Conservation (phyloP, 2,329 filamentous ascomycete genomes). For the Cladosporium halotolerans region DNA sequence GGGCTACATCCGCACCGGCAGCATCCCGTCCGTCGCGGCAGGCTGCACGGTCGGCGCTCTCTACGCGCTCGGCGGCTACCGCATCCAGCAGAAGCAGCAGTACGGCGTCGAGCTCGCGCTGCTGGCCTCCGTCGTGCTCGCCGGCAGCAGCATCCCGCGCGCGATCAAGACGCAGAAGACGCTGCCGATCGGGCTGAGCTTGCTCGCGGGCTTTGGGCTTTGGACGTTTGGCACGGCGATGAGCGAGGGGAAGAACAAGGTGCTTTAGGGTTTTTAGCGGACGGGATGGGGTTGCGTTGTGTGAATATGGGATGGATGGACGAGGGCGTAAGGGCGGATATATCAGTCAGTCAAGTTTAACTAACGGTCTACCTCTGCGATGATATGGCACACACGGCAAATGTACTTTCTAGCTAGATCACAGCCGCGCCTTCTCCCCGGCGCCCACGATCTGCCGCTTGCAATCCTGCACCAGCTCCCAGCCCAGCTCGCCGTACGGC, state of each 20-base stretch:
- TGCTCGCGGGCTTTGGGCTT: constrained; percentile 72
- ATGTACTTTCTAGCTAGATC: neutral
- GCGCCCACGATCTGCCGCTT: constrained; percentile 31
- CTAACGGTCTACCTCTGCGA: no score
- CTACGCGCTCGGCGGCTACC: constrained; percentile 74
- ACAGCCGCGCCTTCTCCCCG: constrained; percentile 26
- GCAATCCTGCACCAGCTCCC: constrained; percentile 58
- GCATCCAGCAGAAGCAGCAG: constrained; percentile 65
- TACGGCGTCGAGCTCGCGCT: constrained; percentile 89
- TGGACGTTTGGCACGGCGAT: constrained; percentile 71
- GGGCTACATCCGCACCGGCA: constrained; percentile 79
- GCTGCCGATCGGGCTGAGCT: constrained; percentile 70
- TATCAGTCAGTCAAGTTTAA: no score
- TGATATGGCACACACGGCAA: no score
- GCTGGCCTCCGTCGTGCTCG: constrained; percentile 78
- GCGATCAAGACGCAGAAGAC: constrained; percentile 80
- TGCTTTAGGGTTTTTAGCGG: neutral
- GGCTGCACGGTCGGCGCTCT: constrained; percentile 74
- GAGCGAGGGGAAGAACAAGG: constrained; percentile 21
- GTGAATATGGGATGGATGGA: no score
- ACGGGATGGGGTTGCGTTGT: no score
- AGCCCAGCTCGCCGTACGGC: constrained; percentile 71
- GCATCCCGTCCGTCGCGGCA: constrained; percentile 77
- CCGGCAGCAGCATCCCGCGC: constrained; percentile 75
- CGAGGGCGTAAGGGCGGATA: no score